These are phyloP conservation scores for Hyaloscypha finlandica DNA, from an alignment of 495 filamentous ascomycete species.

Conservation along the genomic window DNA sequence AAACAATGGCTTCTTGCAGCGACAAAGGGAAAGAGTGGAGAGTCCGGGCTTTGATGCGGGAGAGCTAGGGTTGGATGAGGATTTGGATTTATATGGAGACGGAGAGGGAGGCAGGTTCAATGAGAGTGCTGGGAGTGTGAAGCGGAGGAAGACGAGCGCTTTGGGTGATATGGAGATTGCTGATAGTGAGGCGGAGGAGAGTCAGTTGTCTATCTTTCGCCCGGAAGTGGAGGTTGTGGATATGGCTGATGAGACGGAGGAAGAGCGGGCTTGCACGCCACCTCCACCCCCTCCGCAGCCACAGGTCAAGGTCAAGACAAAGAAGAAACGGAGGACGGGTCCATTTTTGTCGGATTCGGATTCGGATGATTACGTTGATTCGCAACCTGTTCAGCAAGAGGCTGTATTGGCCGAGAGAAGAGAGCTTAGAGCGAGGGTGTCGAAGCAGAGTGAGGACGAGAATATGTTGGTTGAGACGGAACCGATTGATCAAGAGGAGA, in stretches of 20 bases:
- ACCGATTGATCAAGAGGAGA: conserved; percentile 15
- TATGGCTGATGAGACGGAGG: not conserved
- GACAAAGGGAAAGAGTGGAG: not conserved
- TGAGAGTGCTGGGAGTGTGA: conserved; percentile 46
- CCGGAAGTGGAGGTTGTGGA: not conserved
- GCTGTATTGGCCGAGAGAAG: conserved; percentile 11
- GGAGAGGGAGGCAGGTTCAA: conserved; percentile 52
- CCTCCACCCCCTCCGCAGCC: conserved; percentile 5
- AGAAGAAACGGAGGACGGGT: conserved; percentile 40
- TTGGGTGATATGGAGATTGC: not conserved
- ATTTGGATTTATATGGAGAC: conserved; percentile 46
- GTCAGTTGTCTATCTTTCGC: not conserved
- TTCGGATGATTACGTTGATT: conserved; percentile 20
- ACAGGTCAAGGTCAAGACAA: conserved; percentile 41
- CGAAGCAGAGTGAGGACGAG: conserved; percentile 17
- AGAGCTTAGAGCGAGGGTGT: conserved; percentile 7
- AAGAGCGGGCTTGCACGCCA: conserved; percentile 15
- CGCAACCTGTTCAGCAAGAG: not conserved
- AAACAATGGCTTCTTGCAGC: not conserved
- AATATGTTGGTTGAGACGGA: conserved; percentile 16
- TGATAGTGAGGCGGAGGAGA: not conserved
- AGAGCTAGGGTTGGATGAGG: conserved; percentile 36
- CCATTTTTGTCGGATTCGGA: conserved; percentile 37
- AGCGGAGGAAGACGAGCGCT: conserved; percentile 41
- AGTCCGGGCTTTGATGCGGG: not conserved